These are phyloP conservation scores for Phytopythium mirpurense DNA, from an alignment of 352 stramenopile species.

Conservation along the genomic window DNA sequence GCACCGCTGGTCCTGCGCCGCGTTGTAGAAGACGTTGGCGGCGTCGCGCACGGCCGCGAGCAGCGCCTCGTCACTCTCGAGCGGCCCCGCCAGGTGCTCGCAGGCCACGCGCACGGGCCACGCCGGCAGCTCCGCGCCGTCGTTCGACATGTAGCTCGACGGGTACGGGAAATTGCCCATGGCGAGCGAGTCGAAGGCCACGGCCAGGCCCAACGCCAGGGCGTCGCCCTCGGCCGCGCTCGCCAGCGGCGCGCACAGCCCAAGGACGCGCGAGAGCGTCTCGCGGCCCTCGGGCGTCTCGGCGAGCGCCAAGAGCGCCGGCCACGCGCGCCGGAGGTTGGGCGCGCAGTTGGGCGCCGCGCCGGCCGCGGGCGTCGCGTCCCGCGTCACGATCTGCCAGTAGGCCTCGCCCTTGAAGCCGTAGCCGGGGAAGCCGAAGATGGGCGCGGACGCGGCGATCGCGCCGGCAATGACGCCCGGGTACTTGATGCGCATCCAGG, in stretches of 20 bases:
- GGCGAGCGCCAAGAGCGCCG: constrained; percentile 65
- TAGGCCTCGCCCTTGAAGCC: constrained; percentile 69
- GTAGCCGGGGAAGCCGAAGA: constrained; percentile 85
- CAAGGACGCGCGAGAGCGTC: constrained; percentile 58
- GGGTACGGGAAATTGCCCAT: constrained; percentile 96
- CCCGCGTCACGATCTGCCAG: constrained; percentile 76
- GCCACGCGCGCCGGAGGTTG: constrained; percentile 80
- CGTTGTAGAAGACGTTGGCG: constrained; percentile 89
- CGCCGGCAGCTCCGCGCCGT: constrained; percentile 66
- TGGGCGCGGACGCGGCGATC: constrained; percentile 93
- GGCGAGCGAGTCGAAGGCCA: constrained; percentile 90
- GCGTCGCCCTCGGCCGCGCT: constrained; percentile 37
- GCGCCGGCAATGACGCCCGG: constrained; percentile 87
- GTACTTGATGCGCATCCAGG: constrained; percentile 96
- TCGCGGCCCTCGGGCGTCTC: constrained; percentile 48
- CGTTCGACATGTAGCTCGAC: constrained; percentile 89
- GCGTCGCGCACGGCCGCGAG: constrained; percentile 55
- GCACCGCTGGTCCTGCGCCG: constrained; percentile 61
- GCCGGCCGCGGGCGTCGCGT: constrained; percentile 65
- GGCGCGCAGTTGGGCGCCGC: constrained; percentile 70
- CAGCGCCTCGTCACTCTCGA: constrained; percentile 31
- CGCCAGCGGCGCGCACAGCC: constrained; percentile 55
- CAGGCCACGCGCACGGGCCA: constrained; percentile 93
- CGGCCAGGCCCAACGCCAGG: constrained; percentile 69
- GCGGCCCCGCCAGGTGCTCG: constrained; percentile 48